A percentile compares a stretch with the other conserved stretches of the same genome.
phyloP scores from a whole-genome alignment of 257 asterid species.

The Salvia splendens region DNA sequence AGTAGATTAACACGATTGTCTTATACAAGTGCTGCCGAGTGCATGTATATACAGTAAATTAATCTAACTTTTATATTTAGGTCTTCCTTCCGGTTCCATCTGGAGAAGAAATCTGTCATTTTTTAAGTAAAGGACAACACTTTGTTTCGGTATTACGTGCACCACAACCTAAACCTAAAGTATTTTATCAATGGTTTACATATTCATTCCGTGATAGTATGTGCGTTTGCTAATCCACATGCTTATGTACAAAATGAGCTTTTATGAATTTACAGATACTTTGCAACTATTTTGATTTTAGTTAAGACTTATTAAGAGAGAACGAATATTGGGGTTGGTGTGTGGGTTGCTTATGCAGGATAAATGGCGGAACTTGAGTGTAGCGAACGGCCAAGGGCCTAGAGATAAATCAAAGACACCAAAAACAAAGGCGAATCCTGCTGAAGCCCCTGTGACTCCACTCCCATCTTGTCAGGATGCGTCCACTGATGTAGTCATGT shows the following conservation, averaged over 20 bases:
- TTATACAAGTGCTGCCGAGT: background rate
- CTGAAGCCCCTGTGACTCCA: conserved; percentile 58
- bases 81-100: background rate
- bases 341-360: conserved; percentile 51
- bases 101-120: background rate
- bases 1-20: background rate
- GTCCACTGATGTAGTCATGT: conserved; percentile 43
- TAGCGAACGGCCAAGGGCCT: conserved; percentile 68
- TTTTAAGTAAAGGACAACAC: too few relatives aligned
- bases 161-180: background rate
- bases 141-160: background rate
- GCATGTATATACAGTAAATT: background rate
- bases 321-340: background rate
- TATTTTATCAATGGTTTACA: background rate
- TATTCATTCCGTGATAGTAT: background rate
- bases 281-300: background rate
- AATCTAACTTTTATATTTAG: background rate
- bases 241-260: background rate
- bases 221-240: background rate
- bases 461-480: conserved; percentile 49
- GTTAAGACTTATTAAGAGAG: background rate
- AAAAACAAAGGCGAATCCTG: conserved; percentile 53
- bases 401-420: conserved; percentile 70
- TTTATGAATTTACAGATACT: background rate
- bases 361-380: conserved; percentile 93